phyloP scores from a whole-genome alignment of 371 early-diverging fungal species.

The Haplosporangium sp. region DNA sequence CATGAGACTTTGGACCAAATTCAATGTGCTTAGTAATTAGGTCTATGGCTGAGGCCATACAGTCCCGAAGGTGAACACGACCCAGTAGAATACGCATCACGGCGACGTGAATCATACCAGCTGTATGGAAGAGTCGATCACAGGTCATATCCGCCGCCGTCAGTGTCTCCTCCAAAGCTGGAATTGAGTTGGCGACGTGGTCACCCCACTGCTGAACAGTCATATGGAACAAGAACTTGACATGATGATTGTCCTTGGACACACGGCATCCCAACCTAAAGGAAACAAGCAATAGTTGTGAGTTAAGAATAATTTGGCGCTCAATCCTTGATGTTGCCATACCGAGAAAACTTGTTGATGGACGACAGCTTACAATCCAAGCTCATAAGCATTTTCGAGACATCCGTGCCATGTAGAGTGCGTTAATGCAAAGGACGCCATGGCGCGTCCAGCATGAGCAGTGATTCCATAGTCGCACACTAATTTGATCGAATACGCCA shows the following conservation, averaged over 20 bases:
- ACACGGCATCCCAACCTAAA: slow-evolving; percentile 28
- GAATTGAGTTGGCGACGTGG: slow-evolving; percentile 38
- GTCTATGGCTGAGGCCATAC: slow-evolving; percentile 38
- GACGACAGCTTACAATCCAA: slow-evolving; percentile 26
- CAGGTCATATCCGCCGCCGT: slow-evolving; percentile 37
- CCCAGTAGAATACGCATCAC: slow-evolving; percentile 37
- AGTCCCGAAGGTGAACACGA: slow-evolving; percentile 30
- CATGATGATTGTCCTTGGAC: slow-evolving; percentile 36
- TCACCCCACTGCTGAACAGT: slow-evolving; percentile 54
- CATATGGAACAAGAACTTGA: slow-evolving; percentile 40
- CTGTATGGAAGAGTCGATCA: slow-evolving; percentile 51
- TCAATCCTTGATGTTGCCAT: neutral
- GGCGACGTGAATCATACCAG: slow-evolving; percentile 47
- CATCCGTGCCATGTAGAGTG: slow-evolving; percentile 42
- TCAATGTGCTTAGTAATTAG: slow-evolving; percentile 43
- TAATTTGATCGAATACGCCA: slow-evolving; percentile 27
- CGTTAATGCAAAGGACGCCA: slow-evolving; percentile 45
- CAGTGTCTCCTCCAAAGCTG: slow-evolving; percentile 45
- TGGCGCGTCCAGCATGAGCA: slow-evolving; percentile 26
- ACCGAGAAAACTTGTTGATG: neutral
- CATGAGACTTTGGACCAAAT: slow-evolving; percentile 46
- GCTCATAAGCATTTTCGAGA: slow-evolving; percentile 44
- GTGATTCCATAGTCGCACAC: slow-evolving; percentile 37
- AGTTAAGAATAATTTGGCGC: neutral
- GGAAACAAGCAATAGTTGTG: neutral